Percentiles rank a stretch among this genome's conserved stretches.
Evolutionary conservation across 2,329 filamentous ascomycete species (phyloP).

Genomic region (Chaetomiaceae sp.): DNA sequence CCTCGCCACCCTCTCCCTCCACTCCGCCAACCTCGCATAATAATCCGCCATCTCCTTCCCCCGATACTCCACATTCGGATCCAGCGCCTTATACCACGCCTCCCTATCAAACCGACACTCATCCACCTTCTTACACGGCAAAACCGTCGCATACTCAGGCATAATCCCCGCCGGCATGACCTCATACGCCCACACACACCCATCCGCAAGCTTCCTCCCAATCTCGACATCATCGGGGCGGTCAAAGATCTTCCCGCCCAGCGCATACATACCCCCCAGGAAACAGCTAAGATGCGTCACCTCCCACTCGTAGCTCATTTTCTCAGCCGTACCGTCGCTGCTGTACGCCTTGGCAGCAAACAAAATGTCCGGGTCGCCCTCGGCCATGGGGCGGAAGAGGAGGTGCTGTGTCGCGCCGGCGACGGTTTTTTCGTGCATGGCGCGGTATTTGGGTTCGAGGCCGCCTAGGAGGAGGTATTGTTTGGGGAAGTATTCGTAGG

Average conservation of each 20-base stretch:
- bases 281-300: slow-evolving; percentile 63
- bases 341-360: slow-evolving; percentile 62
- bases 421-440: slow-evolving; percentile 65
- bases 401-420: slow-evolving; percentile 67
- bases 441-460: slow-evolving; percentile 64
- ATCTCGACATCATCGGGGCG: slow-evolving; percentile 57
- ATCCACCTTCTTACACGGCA: slow-evolving; percentile 45
- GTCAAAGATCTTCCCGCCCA: slow-evolving; percentile 60
- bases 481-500: slow-evolving; percentile 67
- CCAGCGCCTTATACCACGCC: slow-evolving; percentile 45
- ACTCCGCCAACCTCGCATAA: slow-evolving; percentile 35
- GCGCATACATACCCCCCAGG: slow-evolving; percentile 64
- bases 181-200: slow-evolving; percentile 67
- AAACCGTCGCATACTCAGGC: slow-evolving; percentile 51
- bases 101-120: slow-evolving; percentile 53
- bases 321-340: slow-evolving; percentile 37
- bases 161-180: slow-evolving; percentile 58
- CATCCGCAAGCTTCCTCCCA: slow-evolving; percentile 60
- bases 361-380: slow-evolving; percentile 64
- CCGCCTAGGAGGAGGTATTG: slow-evolving; percentile 75
- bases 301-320: slow-evolving; percentile 52
- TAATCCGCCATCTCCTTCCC: slow-evolving; percentile 42
- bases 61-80: slow-evolving; percentile 42
- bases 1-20: slow-evolving; percentile 35
- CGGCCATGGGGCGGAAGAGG: slow-evolving; percentile 72